phyloP scores from a whole-genome alignment of 371 early-diverging fungal genomes.

The Apophysomyces ossiformis region DNA sequence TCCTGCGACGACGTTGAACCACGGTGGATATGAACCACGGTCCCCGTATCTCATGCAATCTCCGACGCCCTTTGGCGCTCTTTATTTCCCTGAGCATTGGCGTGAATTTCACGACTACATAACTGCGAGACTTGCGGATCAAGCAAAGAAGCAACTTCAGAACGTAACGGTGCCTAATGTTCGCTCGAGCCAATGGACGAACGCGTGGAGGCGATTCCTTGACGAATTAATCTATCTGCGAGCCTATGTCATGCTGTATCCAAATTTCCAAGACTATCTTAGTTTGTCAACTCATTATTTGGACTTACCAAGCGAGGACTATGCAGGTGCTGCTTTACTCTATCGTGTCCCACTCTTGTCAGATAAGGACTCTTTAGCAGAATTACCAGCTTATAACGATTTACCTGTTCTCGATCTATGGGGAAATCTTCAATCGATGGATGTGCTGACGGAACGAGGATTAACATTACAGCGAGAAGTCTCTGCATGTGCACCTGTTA shows the following conservation, averaged over 20 bases:
- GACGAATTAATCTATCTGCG: slow-evolving; percentile 68
- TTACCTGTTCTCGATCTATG: slow-evolving; percentile 59
- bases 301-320: slow-evolving; percentile 48
- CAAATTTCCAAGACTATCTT: slow-evolving; percentile 50
- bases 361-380: slow-evolving; percentile 30
- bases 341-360: slow-evolving; percentile 59
- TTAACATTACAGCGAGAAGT: slow-evolving; percentile 48
- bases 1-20: slow-evolving; percentile 25
- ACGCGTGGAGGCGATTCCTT: slow-evolving; percentile 66
- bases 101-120: slow-evolving; percentile 70
- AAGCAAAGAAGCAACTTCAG: slow-evolving; percentile 43
- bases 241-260: slow-evolving; percentile 66
- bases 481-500: slow-evolving; percentile 52
- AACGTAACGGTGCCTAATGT: slow-evolving; percentile 49
- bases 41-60: slow-evolving; percentile 60
- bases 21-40: slow-evolving; percentile 28
- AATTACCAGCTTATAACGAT: slow-evolving; percentile 24
- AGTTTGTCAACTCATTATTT: slow-evolving; percentile 63
- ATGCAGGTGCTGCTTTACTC: slow-evolving; percentile 38
- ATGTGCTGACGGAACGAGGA: slow-evolving; percentile 47
- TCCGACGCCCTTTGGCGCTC: slow-evolving; percentile 56
- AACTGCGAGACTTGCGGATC: slow-evolving; percentile 57
- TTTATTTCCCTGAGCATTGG: slow-evolving; percentile 73
- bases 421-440: slow-evolving; percentile 41
- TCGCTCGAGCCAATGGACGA: slow-evolving; percentile 59